phyloP scores from a whole-genome alignment of 306 rosid genomes.

The Medicago truncatula region MtrunA17r5.0-ANR NC_053043.1:5964001-5964500 shows the following conservation, averaged over 20 bases:
- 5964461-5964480: not conserved
- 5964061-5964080: slow-evolving; percentile 97
- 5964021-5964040: slow-evolving; percentile 98
- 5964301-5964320: slow-evolving; percentile 80
- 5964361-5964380: slow-evolving; percentile 91
- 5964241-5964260: not conserved
- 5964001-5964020: slow-evolving; percentile 84
- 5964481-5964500: slow-evolving; percentile 3
- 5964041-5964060: slow-evolving; percentile 88
- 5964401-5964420: not conserved
- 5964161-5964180: not conserved
- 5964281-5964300: not conserved
- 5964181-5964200: not conserved
- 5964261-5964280: not conserved
- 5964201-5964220: slow-evolving; percentile 15
- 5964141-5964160: slow-evolving; percentile 76
- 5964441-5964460: no score
- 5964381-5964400: slow-evolving; percentile 66
- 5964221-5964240: slow-evolving; percentile 5
- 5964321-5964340: slow-evolving; percentile 96
- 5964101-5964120: slow-evolving; percentile 96
- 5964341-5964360: slow-evolving; percentile 88
- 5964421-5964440: not conserved
- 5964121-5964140: slow-evolving; percentile 99
- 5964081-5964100: slow-evolving; percentile 98